Evolutionary conservation across 768 basidiomycete species (phyloP).

Genomic region (Tricholoma saponaceum): DNA sequence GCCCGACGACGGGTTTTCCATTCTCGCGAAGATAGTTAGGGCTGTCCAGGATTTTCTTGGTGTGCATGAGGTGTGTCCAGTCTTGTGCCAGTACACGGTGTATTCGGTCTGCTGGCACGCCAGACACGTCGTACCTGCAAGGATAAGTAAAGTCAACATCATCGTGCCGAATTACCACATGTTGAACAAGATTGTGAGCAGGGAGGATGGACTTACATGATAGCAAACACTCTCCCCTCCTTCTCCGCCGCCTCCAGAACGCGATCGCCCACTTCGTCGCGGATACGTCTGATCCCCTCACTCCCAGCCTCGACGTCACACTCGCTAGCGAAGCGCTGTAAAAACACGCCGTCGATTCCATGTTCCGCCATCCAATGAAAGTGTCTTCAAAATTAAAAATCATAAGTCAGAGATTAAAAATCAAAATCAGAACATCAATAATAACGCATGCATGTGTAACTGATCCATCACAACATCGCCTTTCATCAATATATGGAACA

Average conservation of each 20-base stretch:
- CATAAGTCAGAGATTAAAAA: neutral
- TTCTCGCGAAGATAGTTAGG: conserved; percentile 71
- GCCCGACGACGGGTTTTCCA: conserved; percentile 63
- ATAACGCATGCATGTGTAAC: neutral
- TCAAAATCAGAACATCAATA: too few relatives aligned
- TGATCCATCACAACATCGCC: too few relatives aligned
- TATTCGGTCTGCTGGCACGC: conserved; percentile 70
- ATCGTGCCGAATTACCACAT: neutral
- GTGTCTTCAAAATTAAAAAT: conserved; percentile 36
- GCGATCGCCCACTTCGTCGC: conserved; percentile 69
- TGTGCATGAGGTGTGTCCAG: conserved; percentile 66
- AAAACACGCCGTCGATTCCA: conserved; percentile 75
- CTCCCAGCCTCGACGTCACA: conserved; percentile 54
- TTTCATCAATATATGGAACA: neutral
- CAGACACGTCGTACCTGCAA: conserved; percentile 77
- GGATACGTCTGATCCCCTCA: conserved; percentile 53
- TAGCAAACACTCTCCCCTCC: conserved; percentile 77
- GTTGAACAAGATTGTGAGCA: neutral
- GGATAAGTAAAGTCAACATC: neutral
- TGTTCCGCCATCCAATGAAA: conserved; percentile 85
- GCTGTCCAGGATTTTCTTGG: conserved; percentile 60
- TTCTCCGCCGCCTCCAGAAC: conserved; percentile 76
- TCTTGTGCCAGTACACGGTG: conserved; percentile 64
- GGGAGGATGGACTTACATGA: conserved; percentile 57
- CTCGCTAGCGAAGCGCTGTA: conserved; percentile 74